Percentiles rank a stretch among this genome's conserved stretches.
Conservation (phyloP, 2,329 filamentous ascomycete genomes). For the Penicillium paneum region DNA sequence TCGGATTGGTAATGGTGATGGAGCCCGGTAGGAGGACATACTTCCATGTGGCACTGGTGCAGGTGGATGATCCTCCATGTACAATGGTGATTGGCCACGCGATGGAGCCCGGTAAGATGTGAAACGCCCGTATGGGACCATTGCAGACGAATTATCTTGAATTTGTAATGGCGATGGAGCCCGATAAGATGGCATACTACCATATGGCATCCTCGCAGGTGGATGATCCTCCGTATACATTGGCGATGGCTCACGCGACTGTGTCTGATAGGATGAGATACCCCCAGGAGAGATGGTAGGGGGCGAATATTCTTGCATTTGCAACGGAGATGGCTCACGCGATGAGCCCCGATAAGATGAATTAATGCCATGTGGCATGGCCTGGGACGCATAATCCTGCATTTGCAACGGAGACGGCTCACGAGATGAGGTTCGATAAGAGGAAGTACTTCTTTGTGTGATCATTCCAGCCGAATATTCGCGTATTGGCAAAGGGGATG, state of each 20-base stretch:
- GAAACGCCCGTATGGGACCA: conserved; percentile 6
- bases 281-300: conserved; percentile 4
- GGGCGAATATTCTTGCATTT: conserved; percentile 33
- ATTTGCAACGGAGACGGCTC: conserved; percentile 9
- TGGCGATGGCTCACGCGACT: conserved; percentile 26
- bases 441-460: conserved; percentile 4
- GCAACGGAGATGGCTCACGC: conserved; percentile 27
- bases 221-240: conserved; percentile 34
- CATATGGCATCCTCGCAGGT: background rate
- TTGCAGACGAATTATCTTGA: conserved; percentile 2
- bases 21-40: conserved; percentile 2
- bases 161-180: background rate
- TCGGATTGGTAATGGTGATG: conserved; percentile 1
- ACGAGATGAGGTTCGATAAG: conserved; percentile 11
- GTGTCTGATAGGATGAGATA: background rate
- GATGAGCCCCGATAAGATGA: conserved; percentile 14
- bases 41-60: background rate
- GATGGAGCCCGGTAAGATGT: conserved; percentile 13
- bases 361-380: conserved; percentile 5
- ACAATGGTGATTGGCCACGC: conserved; percentile 27
- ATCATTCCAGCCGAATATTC: conserved; percentile 3
- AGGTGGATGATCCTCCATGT: conserved; percentile 32
- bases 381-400: conserved; percentile 5
- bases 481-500: conserved; percentile 5
- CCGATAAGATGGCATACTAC: conserved; percentile 1